A percentile compares a stretch with the other conserved stretches of the same genome.
Evolutionary conservation across 2,329 filamentous ascomycete genomes (phyloP).

Genomic region (Capronia epimyces): DNA sequence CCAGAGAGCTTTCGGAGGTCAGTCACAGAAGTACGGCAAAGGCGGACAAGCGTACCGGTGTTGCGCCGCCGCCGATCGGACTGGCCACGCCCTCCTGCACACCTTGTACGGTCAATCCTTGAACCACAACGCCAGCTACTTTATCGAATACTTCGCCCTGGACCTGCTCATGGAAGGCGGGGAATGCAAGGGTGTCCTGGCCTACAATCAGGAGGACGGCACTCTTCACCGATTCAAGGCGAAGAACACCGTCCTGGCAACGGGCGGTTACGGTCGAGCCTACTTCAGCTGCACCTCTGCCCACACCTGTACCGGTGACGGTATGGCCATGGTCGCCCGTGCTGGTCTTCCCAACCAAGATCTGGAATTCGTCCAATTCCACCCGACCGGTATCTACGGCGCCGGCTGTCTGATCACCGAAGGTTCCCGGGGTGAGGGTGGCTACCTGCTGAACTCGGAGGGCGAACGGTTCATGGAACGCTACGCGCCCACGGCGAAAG

Average conservation of each 20-base stretch:
- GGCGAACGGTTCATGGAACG: constrained; percentile 99
- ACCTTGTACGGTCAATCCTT: constrained; percentile 97
- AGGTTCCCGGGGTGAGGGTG: constrained; percentile 95
- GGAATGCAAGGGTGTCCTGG: constrained; percentile 91
- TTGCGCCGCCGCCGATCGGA: constrained; percentile 93
- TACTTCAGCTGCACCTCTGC: constrained; percentile 99
- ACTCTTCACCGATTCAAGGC: constrained; percentile 95
- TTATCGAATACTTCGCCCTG: constrained; percentile 97
- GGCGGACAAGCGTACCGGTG: constrained; percentile 97
- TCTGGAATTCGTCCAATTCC: constrained; percentile 99
- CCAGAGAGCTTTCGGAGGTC: constrained; percentile 96
- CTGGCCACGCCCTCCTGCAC: constrained; percentile 94
- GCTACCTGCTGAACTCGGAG: constrained; percentile 94
- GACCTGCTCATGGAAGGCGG: constrained; percentile 97
- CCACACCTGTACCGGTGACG: constrained; percentile 97
- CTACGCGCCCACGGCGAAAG: constrained; percentile 95
- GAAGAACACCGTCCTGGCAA: constrained; percentile 94
- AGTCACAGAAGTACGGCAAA: constrained; percentile 91
- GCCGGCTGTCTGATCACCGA: constrained; percentile 97
- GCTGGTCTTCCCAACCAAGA: constrained; percentile 98
- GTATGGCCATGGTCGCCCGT: constrained; percentile 98
- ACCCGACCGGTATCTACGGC: constrained; percentile 97
- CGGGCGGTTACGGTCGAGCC: constrained; percentile 92
- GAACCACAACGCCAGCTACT: constrained; percentile 98
- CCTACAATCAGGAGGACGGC: constrained; percentile 98